Evolutionary conservation across 2,329 filamentous ascomycete genomes (phyloP).

Genomic region (Arthrocladium fulminans): DNA sequence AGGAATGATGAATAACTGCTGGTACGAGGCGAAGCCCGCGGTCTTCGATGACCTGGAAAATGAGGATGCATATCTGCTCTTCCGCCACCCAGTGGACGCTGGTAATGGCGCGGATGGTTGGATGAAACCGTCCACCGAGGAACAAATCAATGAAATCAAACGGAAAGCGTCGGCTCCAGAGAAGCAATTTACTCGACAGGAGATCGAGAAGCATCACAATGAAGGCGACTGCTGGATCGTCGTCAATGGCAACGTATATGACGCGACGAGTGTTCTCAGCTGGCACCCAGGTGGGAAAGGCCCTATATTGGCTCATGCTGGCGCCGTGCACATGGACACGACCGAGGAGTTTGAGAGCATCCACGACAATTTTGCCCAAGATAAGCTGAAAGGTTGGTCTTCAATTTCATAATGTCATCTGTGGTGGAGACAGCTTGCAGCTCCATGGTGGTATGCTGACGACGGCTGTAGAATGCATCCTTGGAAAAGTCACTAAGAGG

Average conservation of each 20-base stretch:
- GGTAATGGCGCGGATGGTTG: constrained; percentile 39
- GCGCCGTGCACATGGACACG: constrained; percentile 42
- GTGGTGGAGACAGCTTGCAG: too few relatives aligned
- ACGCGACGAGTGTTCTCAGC: constrained; percentile 39
- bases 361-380: constrained; percentile 44
- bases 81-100: constrained; percentile 41
- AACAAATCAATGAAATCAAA: constrained; percentile 37
- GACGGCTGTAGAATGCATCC: constrained; percentile 44
- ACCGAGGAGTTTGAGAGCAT: constrained; percentile 43
- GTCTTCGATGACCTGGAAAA: too few relatives aligned
- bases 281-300: constrained; percentile 19
- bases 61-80: constrained; percentile 32
- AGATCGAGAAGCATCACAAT: constrained; percentile 45
- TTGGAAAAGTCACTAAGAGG: constrained; percentile 44
- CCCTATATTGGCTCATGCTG: constrained; percentile 42
- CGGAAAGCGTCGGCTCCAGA: constrained; percentile 38
- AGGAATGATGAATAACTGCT: constrained; percentile 49
- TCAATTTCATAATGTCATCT: too few relatives aligned
- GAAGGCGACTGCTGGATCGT: constrained; percentile 47
- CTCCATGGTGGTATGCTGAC: too few relatives aligned
- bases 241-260: constrained; percentile 44
- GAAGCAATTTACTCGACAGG: constrained; percentile 45
- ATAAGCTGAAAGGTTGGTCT: too few relatives aligned
- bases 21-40: constrained; percentile 38
- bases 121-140: constrained; percentile 42